Base-by-base conservation (phyloP, 2,329 filamentous ascomycete species). In the Fusarium sambucinum region DNA sequence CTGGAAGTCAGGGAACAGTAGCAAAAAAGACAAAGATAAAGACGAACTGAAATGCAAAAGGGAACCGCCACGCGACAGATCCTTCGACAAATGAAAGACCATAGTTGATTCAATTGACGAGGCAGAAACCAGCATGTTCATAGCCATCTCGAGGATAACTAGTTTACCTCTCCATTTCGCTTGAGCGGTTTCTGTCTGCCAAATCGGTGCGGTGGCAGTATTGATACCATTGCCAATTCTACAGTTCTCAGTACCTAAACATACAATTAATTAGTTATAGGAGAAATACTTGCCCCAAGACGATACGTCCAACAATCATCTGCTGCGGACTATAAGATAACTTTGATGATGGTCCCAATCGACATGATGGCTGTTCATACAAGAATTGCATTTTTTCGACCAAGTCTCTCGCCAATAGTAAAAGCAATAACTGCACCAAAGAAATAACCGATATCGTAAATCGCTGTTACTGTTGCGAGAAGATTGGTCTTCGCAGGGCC, bases 41-140 rank as follows among this genome's bases (percentile, higher is more conserved):
- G 25, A 84, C 52, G 23, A 82, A 76, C 58, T 84, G 81, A 58
- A 84, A 79, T 1, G 80, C 81, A 2, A 85, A 68, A 46, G 82
- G 77, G 59, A 83, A 80, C 21, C 82, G 71, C 81, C 81, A 83
- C 55, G 79, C 73, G 40, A 79, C 58, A 23, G 73, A 47, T 71
- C 63, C 37, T 76, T 76, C 23, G 3, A 63, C 53, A 52, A 77
- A 77, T 1, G 78, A 81, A 7, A 81, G 58, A 2, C 75, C 80
- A 46, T 78, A 81, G 46, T 75, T 80, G 27, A 81, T 74, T 80
- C 79, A 82, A 59, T 82, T 68, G 12, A 63, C 56, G 4, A 70
- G 58, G 5, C 40, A 65, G 32, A 66, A 58, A 2, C 69, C 69
- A 2, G 66, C 55, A 69, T 63, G 11, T 58, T 71, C 47, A 63